phyloP scores from a whole-genome alignment of 2,329 filamentous ascomycete species.

The Fusarium udum region DNA sequence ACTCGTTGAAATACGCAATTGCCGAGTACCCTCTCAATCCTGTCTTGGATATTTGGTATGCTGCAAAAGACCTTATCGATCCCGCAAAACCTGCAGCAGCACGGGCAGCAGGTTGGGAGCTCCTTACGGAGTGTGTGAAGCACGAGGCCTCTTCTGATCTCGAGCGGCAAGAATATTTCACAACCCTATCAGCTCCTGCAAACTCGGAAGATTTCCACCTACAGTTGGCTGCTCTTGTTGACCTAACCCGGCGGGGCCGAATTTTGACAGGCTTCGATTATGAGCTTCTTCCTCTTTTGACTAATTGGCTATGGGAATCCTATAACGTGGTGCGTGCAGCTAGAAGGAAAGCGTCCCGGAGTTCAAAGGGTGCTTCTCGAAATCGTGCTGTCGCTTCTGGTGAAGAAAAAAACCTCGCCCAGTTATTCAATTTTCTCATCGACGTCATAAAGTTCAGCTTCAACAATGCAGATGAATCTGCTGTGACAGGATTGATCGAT shows the following conservation, averaged over 20 bases:
- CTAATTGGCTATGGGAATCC: constrained; percentile 65
- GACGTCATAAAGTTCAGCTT: constrained; percentile 81
- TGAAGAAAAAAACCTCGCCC: constrained; percentile 70
- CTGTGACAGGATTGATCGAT: constrained; percentile 69
- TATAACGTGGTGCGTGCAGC: constrained; percentile 64
- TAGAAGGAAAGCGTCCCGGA: constrained; percentile 56
- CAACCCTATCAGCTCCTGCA: constrained; percentile 65
- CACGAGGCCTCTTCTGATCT: constrained; percentile 71
- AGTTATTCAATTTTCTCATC: constrained; percentile 71
- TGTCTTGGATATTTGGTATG: constrained; percentile 71
- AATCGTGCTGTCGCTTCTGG: constrained; percentile 51
- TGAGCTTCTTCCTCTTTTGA: constrained; percentile 70
- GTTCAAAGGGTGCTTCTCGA: constrained; percentile 51
- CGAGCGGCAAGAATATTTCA: constrained; percentile 73
- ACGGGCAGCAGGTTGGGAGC: constrained; percentile 70
- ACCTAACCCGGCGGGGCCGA: constrained; percentile 69
- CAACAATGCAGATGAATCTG: constrained; percentile 70
- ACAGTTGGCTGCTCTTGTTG: constrained; percentile 70
- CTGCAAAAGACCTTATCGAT: constrained; percentile 72
- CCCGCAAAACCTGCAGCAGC: constrained; percentile 61
- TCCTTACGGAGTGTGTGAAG: constrained; percentile 72
- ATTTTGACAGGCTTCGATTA: constrained; percentile 74
- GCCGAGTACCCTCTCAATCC: constrained; percentile 68
- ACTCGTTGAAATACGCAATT: constrained; percentile 64
- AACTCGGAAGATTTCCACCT: constrained; percentile 72